Evolutionary conservation across 306 rosid genomes (phyloP), one percentile per base, ranked within the genome.

Genomic region (Amphicarpaea edgeworthii): DNA sequence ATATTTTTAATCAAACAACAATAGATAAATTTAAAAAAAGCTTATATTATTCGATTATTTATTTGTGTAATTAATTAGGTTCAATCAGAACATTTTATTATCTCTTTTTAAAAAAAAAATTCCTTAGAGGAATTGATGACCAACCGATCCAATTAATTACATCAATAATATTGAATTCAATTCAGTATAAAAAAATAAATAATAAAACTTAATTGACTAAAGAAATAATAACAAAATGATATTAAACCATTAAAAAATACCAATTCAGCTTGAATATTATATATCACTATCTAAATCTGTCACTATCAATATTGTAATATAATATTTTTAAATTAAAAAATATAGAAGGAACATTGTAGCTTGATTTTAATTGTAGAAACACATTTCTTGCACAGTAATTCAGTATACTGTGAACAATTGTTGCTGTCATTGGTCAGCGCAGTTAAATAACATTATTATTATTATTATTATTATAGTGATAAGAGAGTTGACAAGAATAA

Each of bases 401-500:
- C 45, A 40, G 55, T 14, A 4, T 41, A 9, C 17, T 14, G 26
- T 24, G 4, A 19, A 24, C 12, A 40, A 26, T 41, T 57, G 38
- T 8, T 14, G 24, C 14, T 15, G 66, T 54, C n/a, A 23, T 28
- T 57, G 68, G 68, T 72, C 68, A 72, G 55, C 77, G n/a, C 14
- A 53, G 15, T 12, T 23, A 41, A 12, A 4, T 55, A 40, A 37
- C 53, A 72, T 72, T 72, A 69, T 49, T 28, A 69, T 54, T 20
- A 8, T 34, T 54, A 55, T 21, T n/a, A 71, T 71, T 71, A 68
- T 47, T 26, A 68, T 53, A 37, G 12, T 34, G 67, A 55, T 21
- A 5, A 50, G 45, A 54, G 40, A 42, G 19, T 73, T 58, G 68
- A 57, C 68, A 58, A 55, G n/a, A 72, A 72, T 23, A 57, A 55